These are phyloP conservation scores for Daldinia bambusicola DNA, from an alignment of 495 filamentous ascomycete genomes.

Conservation along the genomic window DNA sequence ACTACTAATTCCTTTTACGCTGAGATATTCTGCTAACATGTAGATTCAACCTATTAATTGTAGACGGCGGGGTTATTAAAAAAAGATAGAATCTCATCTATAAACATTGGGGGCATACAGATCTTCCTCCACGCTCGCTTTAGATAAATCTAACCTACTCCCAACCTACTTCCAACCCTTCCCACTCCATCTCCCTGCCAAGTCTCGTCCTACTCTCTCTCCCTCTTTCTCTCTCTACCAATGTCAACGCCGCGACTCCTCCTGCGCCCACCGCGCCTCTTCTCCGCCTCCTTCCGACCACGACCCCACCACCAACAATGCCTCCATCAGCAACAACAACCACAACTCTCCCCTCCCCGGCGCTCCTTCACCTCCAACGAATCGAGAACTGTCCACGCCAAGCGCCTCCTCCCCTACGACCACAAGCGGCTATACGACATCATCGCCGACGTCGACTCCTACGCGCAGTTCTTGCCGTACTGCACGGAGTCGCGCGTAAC, in stretches of 20 bases:
- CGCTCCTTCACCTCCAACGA: constrained; percentile 57
- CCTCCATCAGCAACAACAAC: no score
- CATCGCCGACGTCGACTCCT: constrained; percentile 84
- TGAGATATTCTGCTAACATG: no score
- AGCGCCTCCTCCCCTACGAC: constrained; percentile 82
- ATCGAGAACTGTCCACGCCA: constrained; percentile 72
- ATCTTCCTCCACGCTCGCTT: background rate
- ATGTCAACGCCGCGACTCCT: background rate
- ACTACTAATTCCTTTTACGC: no score
- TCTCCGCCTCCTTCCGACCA: background rate
- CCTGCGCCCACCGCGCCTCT: background rate
- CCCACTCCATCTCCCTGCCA: background rate
- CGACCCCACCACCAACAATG: background rate
- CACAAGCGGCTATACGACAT: constrained; percentile 76
- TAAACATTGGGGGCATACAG: background rate
- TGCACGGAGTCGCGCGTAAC: constrained; percentile 78
- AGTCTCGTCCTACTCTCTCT: background rate
- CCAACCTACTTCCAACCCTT: constrained; percentile 17
- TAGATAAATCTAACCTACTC: background rate
- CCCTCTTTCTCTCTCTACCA: background rate
- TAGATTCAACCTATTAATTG: no score
- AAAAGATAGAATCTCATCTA: constrained; percentile 17
- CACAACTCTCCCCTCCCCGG: constrained; percentile 5
- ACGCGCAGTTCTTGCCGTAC: constrained; percentile 87
- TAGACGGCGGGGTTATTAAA: background rate